Conservation (phyloP, 768 basidiomycete genomes). For the Asterophora lycoperdoides region DNA sequence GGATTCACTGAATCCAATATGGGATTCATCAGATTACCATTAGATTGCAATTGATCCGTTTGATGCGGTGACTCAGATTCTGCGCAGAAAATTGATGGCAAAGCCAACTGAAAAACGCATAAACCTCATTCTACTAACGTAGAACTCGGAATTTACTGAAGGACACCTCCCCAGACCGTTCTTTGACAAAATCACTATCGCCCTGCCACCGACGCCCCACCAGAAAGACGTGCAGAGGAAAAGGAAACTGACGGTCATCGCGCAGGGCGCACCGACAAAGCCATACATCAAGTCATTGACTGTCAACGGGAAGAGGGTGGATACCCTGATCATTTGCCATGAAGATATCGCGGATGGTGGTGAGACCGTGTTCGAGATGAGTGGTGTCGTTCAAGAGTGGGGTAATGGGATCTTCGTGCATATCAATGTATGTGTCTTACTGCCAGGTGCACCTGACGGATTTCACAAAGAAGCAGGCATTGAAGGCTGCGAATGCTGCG, state of each 20-base stretch:
- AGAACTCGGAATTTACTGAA: not conserved
- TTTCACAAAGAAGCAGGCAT: not conserved
- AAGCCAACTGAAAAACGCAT: too few species aligned
- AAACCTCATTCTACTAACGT: too few species aligned
- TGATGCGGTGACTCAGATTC: too few species aligned
- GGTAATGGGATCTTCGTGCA: constrained; percentile 11
- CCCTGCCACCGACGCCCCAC: constrained; percentile 39
- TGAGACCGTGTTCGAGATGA: constrained; percentile 21
- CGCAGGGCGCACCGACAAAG: constrained; percentile 52
- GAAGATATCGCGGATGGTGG: constrained; percentile 32
- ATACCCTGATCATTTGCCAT: constrained; percentile 51
- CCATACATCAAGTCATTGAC: constrained; percentile 58
- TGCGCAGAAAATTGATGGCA: too few species aligned
- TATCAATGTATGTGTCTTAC: not conserved
- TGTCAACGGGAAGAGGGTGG: constrained; percentile 46
- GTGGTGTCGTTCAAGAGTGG: constrained; percentile 17
- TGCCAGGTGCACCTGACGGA: too few species aligned
- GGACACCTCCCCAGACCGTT: constrained; percentile 34
- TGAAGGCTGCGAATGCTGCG: not conserved
- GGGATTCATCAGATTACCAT: too few species aligned
- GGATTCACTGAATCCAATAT: too few species aligned
- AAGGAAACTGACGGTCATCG: constrained; percentile 44
- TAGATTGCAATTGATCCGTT: too few species aligned
- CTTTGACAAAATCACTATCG: constrained; percentile 49
- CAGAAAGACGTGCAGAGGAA: constrained; percentile 3